phyloP scores from a whole-genome alignment of 768 basidiomycete species.

The Leccinum imitatum region DNA sequence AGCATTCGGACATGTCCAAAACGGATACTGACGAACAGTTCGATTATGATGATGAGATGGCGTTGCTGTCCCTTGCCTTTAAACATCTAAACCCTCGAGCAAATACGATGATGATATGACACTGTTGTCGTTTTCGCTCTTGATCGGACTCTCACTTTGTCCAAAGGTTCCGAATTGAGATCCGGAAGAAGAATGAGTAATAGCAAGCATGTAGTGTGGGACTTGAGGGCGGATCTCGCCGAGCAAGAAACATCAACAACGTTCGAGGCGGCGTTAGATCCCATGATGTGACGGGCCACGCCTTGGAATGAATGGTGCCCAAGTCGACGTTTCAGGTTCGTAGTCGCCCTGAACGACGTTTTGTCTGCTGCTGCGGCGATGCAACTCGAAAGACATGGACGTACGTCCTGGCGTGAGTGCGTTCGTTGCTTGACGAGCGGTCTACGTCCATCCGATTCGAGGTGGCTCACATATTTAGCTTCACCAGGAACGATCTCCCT shows the following conservation, averaged over 20 bases:
- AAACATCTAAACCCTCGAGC: conserved; percentile 8
- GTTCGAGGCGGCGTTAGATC: conserved; percentile 22
- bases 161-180: conserved; percentile 20
- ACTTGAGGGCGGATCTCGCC: conserved; percentile 32
- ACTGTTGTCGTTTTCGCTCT: not conserved
- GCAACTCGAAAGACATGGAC: conserved; percentile 1
- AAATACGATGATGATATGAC: not conserved
- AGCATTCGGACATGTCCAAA: not conserved
- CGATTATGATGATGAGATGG: conserved; percentile 20
- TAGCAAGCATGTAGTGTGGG: conserved; percentile 4
- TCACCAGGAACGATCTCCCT: conserved; percentile 3
- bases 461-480: not conserved
- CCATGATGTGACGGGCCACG: conserved; percentile 1
- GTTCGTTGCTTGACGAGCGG: not conserved
- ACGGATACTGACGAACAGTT: conserved; percentile 15
- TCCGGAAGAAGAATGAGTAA: conserved; percentile 14
- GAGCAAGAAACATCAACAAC: conserved; percentile 1
- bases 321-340: conserved; percentile 19
- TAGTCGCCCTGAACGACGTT: not conserved
- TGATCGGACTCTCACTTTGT: conserved; percentile 27
- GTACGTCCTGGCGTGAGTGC: conserved; percentile 1
- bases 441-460: not conserved
- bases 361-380: conserved; percentile 6
- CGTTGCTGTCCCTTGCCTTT: not conserved
- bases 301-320: conserved; percentile 3